A percentile compares a stretch with the other conserved stretches of the same genome.
phyloP scores from a whole-genome alignment of 352 stramenopile species.

The Phytopythium oedochilum region DNA sequence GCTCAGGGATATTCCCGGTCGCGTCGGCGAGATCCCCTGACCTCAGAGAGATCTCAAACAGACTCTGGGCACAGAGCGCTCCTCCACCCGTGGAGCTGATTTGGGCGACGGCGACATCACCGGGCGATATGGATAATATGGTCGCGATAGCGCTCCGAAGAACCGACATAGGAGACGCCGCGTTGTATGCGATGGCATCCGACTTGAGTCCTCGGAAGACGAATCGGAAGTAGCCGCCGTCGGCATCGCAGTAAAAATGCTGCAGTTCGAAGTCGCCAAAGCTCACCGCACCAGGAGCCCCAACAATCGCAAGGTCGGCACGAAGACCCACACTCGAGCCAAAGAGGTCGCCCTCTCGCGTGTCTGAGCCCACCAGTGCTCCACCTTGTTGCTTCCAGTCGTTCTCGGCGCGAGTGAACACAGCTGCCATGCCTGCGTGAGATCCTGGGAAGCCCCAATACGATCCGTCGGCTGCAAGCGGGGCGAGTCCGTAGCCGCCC shows the following conservation, averaged over 20 bases:
- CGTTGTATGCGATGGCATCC: constrained; percentile 54
- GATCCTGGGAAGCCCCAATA: constrained; percentile 53
- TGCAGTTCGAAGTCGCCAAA: constrained; percentile 76
- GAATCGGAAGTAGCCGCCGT: constrained; percentile 62
- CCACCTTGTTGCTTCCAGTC: constrained; percentile 75
- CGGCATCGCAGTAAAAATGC: constrained; percentile 66
- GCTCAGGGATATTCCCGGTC: constrained; percentile 49
- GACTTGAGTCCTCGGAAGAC: constrained; percentile 56
- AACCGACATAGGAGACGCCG: constrained; percentile 20
- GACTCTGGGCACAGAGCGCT: constrained; percentile 33
- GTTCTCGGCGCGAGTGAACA: constrained; percentile 66
- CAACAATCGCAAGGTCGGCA: constrained; percentile 45
- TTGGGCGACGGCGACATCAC: constrained; percentile 48
- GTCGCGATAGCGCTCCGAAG: constrained; percentile 47
- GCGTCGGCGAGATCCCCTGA: constrained; percentile 53
- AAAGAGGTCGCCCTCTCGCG: constrained; percentile 62
- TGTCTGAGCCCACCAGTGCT: constrained; percentile 50
- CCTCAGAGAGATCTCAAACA: constrained; percentile 53
- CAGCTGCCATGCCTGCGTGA: constrained; percentile 46
- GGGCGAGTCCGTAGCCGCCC: constrained; percentile 39
- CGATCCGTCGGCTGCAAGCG: constrained; percentile 24
- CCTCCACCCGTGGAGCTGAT: constrained; percentile 21
- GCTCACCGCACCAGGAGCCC: constrained; percentile 54
- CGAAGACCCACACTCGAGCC: constrained; percentile 65
- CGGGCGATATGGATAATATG: constrained; percentile 49